Base-by-base conservation (phyloP, 31 red algal species). In the Porphyra umbilicalis region DNA sequence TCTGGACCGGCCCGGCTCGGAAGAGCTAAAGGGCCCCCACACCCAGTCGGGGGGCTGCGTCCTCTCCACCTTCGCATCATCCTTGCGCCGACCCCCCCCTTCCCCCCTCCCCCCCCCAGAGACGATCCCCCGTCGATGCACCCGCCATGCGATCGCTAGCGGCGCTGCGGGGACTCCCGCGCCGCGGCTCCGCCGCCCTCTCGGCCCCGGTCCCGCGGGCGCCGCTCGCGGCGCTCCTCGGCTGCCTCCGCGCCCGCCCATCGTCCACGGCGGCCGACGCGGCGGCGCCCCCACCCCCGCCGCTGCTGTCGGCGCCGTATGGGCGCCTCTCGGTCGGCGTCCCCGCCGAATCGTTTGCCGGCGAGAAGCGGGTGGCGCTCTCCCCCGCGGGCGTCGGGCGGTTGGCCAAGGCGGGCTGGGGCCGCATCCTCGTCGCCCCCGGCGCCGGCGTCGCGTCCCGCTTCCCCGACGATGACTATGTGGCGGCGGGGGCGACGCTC, bases 251-350 rank as follows among this genome's bases (percentile, higher is more conserved):
- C 57, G 57, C 57, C 20, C 57, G 57, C 20, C 25, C 25, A 4
- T 18, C 57, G 0, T 18, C 57, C 25, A n/a, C 57, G 57, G 57
- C 30, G 57, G 30, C 25, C 16, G 57, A 71, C 20, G 57, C 57
- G 20, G 4, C 42, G 13, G 25, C 57, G 57, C 57, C 57, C 3
- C 57, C 57, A 10, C 57, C 57, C 4, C 57, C 57, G 57, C 57
- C 57, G 57, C 57, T 71, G 57, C 57, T 71, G 25, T 71, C 57
- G 25, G 57, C 57, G 25, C 83, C 88, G 77, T 92, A 92, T 36
- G 84, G 74, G 32, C 83, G 87, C 46, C 85, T 92, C 13, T 86
- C 84, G 39, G 83, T 92, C 34, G 86, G 90, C 32, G 80, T 92
- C 2, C 25, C 90, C 34, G 67, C 37, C n/a, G 90, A 92, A 74